A percentile compares a stretch with the other conserved stretches of the same genome.
Conservation (phyloP, 768 basidiomycete species). For the Suillus discolor region DNA sequence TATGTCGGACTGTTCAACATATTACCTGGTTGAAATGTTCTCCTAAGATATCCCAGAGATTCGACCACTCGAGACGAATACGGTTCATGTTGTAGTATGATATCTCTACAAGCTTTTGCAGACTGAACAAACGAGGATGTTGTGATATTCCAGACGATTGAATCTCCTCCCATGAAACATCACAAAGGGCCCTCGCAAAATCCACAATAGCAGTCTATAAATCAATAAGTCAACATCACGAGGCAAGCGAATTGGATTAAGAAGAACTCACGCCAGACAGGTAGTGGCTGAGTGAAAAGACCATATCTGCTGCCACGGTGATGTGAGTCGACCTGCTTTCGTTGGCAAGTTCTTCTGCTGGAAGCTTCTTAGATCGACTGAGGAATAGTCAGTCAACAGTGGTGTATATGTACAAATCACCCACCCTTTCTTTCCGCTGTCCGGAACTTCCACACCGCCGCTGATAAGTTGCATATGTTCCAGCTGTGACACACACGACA, state of each 20-base stretch:
- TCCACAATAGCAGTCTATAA: constrained; percentile 92
- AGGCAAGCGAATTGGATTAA: neutral
- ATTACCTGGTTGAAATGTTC: constrained; percentile 96
- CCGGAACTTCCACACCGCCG: constrained; percentile 83
- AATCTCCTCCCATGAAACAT: constrained; percentile 99
- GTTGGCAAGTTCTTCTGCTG: constrained; percentile 93
- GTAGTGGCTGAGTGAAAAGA: constrained; percentile 94
- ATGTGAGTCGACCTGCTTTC: constrained; percentile 98
- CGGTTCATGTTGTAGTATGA: constrained; percentile 99
- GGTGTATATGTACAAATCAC: constrained; percentile 25
- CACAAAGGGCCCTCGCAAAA: constrained; percentile 93
- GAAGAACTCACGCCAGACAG: constrained; percentile 77
- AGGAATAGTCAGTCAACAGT: constrained; percentile 14
- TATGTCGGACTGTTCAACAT: neutral
- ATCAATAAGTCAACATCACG: neutral
- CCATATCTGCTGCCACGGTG: constrained; percentile 98
- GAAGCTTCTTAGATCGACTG: constrained; percentile 56
- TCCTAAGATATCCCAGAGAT: constrained; percentile 96
- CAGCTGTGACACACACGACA: constrained; percentile 96
- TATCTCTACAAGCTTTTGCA: constrained; percentile 98
- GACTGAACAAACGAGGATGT: constrained; percentile 92
- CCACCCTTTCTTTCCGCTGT: constrained; percentile 80
- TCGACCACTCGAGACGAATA: constrained; percentile 97
- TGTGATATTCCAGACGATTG: constrained; percentile 95
- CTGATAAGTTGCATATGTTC: constrained; percentile 99